Evolutionary conservation across 495 filamentous ascomycete species (phyloP).

Genomic region (Penicillium parvum): DNA sequence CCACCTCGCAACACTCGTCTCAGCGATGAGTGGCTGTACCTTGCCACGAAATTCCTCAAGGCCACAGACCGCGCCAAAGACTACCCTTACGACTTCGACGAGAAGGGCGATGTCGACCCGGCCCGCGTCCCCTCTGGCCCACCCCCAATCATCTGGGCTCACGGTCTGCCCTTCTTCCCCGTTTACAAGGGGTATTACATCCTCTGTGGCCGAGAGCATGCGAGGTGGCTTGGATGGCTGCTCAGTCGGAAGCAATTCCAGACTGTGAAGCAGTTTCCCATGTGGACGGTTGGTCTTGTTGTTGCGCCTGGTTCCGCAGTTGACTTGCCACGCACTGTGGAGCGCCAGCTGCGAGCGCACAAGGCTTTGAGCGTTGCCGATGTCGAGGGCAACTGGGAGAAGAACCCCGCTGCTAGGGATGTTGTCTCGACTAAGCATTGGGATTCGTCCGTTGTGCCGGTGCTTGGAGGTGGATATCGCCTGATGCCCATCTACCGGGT

Average conservation of each 20-base stretch:
- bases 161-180: constrained; percentile 22
- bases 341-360: constrained; percentile 11
- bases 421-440: constrained; percentile 8
- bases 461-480: not conserved
- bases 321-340: not conserved
- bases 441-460: constrained; percentile 2
- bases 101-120: constrained; percentile 10
- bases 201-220: constrained; percentile 16
- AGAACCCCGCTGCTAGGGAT: constrained; percentile 1
- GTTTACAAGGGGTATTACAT: constrained; percentile 22
- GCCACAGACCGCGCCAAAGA: not conserved
- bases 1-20: constrained; percentile 15
- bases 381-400: not conserved
- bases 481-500: constrained; percentile 5
- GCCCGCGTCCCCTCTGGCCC: constrained; percentile 13
- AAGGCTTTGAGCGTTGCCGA: constrained; percentile 2
- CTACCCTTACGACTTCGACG: constrained; percentile 19
- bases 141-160: constrained; percentile 16
- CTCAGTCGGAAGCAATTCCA: not conserved
- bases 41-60: constrained; percentile 14
- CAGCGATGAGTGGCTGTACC: constrained; percentile 22
- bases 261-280: not conserved
- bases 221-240: constrained; percentile 6
- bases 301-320: constrained; percentile 16
- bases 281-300: constrained; percentile 17